Base-by-base conservation (phyloP, 1,284 basidiomycete genomes). In the Rugosomyces carneus region DNA sequence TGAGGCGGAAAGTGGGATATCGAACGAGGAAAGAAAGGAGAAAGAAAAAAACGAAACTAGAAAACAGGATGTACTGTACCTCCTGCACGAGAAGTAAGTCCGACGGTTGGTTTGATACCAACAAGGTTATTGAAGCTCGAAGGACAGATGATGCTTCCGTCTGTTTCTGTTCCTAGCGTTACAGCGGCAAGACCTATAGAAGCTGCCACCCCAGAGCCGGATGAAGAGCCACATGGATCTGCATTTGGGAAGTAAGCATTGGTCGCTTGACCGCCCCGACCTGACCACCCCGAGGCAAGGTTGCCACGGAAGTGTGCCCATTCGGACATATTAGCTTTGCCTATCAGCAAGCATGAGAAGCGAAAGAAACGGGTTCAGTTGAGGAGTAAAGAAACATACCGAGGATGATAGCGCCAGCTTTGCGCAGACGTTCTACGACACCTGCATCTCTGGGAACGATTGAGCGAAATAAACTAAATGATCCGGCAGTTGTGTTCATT, bases 401-500 rank as follows among this genome's bases (percentile, higher is more conserved):
- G 19, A 87, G 66, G 13, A 87, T 69, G 51, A 88, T 78, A 0
- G 83, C 83, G 2, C 84, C 84, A 2, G 83, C 83, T 37, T 66
- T 68, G 0, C 83, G 72, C 7, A 87, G 69, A 26, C 70, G 72
- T 36, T 73, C 75, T 0, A 80, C 75, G 3, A 84, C 77, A 0
- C 73, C 73, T 2, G 84, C 77, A 56, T 87, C 84, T 13, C 73
- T 68, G 0, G 78, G 78, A 3, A 82, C 75, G 31, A 84, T 60
- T 0, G 80, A 81, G 2, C 68, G 69, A 3, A 81, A 61, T 2
- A 84, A 67, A 7, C 72, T 71, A 52, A 73, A 81, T 0, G 80
- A 81, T 1, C 81, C 81, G 38, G 74, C 77, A 0, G 78, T 80
- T 0, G 78, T 81, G 53, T 86, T 81, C 80, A 86, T 76, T 0